Percentiles rank a stretch among this genome's conserved stretches.
Evolutionary conservation across 2,329 filamentous ascomycete species (phyloP).

Genomic region (Aschersonia sp.): DNA sequence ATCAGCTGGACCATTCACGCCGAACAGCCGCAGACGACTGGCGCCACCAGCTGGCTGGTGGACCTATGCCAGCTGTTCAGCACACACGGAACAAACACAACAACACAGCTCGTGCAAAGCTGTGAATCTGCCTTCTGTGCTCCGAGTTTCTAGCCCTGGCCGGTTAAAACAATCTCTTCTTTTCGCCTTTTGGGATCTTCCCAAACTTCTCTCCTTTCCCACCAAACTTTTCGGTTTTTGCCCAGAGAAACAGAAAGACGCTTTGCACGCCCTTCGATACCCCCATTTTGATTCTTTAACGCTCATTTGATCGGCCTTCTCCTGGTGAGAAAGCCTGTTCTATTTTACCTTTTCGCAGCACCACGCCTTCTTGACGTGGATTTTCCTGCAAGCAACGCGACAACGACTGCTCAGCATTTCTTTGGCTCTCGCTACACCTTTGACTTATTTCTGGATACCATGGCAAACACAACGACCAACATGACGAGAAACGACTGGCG

Average conservation of each 20-base stretch:
- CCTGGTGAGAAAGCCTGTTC: neutral
- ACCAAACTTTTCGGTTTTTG: neutral
- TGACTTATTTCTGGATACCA: conserved; percentile 4
- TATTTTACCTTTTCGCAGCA: neutral
- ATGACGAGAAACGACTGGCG: neutral
- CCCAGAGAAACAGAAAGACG: neutral
- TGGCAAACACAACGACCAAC: neutral
- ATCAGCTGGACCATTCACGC: neutral
- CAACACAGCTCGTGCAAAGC: neutral
- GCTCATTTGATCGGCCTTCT: neutral
- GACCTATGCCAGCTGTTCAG: neutral
- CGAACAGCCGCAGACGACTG: neutral
- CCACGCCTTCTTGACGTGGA: neutral
- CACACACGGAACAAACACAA: neutral
- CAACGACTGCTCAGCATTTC: neutral
- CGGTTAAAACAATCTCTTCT: neutral
- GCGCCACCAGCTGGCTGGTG: neutral
- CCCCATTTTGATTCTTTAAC: neutral
- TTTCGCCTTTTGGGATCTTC: neutral
- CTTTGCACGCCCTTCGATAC: neutral
- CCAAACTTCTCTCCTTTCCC: neutral
- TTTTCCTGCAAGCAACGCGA: neutral
- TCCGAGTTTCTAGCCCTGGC: neutral
- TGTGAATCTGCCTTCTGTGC: neutral
- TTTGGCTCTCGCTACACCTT: neutral